A percentile compares a stretch with the other conserved stretches of the same genome.
Conservation (phyloP, 768 basidiomycete genomes). For the Suillus occidentalis region DNA sequence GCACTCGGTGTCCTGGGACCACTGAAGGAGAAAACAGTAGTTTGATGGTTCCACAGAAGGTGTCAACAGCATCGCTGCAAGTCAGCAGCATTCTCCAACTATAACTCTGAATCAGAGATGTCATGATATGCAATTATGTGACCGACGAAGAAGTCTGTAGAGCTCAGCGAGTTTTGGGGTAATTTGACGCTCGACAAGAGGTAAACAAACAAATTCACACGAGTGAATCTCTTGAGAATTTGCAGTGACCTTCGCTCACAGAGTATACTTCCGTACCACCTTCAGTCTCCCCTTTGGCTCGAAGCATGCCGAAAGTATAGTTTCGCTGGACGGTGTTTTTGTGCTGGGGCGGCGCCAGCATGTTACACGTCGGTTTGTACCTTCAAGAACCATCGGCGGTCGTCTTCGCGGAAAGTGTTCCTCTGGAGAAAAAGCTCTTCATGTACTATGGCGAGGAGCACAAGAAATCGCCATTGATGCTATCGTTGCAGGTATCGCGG, state of each 20-base stretch:
- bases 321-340: conserved; percentile 61
- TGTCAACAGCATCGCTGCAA: too few relatives aligned
- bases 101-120: too few relatives aligned
- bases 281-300: conserved; percentile 29
- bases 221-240: neutral
- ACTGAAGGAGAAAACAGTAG: too few relatives aligned
- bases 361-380: conserved; percentile 84
- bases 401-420: conserved; percentile 79
- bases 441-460: conserved; percentile 73
- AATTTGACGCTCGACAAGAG: too few relatives aligned
- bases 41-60: too few relatives aligned
- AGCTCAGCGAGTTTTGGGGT: neutral
- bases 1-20: too few relatives aligned
- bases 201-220: neutral
- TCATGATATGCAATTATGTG: too few relatives aligned
- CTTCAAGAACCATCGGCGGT: conserved; percentile 64
- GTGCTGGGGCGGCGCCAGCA: conserved; percentile 68
- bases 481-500: conserved; percentile 53
- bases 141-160: neutral
- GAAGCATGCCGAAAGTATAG: conserved; percentile 50
- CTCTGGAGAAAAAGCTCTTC: conserved; percentile 71
- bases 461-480: conserved; percentile 59
- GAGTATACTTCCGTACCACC: neutral
- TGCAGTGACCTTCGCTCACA: neutral
- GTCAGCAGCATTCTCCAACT: too few relatives aligned